Evolutionary conservation across 169 alveolate species (phyloP).

Genomic region (Babesia ovata): DNA sequence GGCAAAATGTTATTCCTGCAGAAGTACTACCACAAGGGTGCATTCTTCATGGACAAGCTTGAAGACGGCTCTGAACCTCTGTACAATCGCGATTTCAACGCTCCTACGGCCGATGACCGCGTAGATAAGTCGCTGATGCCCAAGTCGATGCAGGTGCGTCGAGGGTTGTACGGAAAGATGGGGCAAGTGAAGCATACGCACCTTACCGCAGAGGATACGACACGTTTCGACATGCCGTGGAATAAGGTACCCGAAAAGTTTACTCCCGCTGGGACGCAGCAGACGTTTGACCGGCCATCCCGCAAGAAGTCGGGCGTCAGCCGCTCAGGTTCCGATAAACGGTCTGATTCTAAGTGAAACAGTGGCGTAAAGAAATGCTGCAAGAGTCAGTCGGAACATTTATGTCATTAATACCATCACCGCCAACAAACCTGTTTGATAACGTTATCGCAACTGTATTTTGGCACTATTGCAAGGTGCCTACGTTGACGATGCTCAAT

Average conservation of each 20-base stretch:
- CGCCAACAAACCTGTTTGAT: too few species aligned
- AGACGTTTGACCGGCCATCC: conserved; percentile 59
- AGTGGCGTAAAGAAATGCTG: too few species aligned
- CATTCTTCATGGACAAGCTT: conserved; percentile 84
- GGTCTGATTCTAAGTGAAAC: too few species aligned
- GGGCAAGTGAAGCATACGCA: conserved; percentile 95
- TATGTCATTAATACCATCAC: too few species aligned
- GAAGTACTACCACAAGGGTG: conserved; percentile 87
- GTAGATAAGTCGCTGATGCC: conserved; percentile 81
- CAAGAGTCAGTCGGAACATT: too few species aligned
- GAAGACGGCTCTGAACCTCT: conserved; percentile 84
- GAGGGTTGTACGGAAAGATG: conserved; percentile 89
- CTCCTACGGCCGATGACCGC: conserved; percentile 83
- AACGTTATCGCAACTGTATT: too few species aligned
- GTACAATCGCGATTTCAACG: conserved; percentile 82
- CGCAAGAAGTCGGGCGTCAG: not conserved
- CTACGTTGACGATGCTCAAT: too few species aligned
- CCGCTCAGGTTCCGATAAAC: too few species aligned
- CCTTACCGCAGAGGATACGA: conserved; percentile 93
- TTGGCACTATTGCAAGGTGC: too few species aligned
- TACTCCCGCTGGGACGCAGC: conserved; percentile 64
- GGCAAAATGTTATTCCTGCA: conserved; percentile 81
- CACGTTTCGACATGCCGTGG: conserved; percentile 82
- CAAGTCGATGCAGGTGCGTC: conserved; percentile 78
- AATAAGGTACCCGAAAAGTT: conserved; percentile 26